These are phyloP conservation scores for Colletotrichum musae DNA, from an alignment of 2,329 filamentous ascomycete species.

Conservation along the genomic window DNA sequence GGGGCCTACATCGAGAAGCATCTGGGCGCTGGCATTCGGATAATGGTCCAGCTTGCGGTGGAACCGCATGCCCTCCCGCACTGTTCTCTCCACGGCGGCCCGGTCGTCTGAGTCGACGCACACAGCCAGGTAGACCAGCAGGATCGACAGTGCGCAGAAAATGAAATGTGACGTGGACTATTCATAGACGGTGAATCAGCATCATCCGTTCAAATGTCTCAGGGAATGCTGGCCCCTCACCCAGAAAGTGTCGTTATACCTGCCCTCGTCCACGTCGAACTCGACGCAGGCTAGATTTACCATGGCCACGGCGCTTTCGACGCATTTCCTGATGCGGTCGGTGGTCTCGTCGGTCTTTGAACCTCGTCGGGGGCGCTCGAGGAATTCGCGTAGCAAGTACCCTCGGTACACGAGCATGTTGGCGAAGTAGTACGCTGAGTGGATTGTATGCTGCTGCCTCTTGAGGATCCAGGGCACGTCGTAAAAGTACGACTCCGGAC, in stretches of 20 bases:
- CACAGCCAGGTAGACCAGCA: background rate
- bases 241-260: background rate
- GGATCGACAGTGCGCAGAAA: constrained; percentile 7
- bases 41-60: background rate
- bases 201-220: background rate
- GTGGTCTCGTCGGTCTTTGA: background rate
- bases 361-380: background rate
- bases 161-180: background rate
- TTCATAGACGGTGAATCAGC: background rate
- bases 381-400: background rate
- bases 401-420: constrained; percentile 10
- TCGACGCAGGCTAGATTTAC: background rate
- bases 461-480: background rate
- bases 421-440: background rate
- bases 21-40: background rate
- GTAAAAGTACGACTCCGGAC: background rate
- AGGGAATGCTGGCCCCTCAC: background rate
- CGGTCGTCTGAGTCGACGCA: background rate
- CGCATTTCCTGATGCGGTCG: background rate
- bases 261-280: background rate
- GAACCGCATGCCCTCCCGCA: background rate
- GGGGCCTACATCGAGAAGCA: background rate
- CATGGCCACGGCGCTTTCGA: background rate
- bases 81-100: background rate
- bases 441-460: background rate